Conservation (phyloP, 2,329 filamentous ascomycete species). For the Hansfordia pulvinata region DNA sequence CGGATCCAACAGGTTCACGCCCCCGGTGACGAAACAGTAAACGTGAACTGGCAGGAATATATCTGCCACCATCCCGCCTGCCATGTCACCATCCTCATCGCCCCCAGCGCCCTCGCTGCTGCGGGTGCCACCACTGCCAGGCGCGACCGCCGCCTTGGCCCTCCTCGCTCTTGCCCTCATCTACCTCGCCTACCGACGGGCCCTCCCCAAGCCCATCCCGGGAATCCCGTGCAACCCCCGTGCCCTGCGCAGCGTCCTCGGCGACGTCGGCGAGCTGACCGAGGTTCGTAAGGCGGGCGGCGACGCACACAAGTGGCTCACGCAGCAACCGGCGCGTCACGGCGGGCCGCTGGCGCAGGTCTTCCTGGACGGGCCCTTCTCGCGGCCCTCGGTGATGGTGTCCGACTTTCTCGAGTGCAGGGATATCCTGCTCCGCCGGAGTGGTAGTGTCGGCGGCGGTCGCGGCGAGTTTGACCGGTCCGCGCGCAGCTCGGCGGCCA, state of each 20-base stretch:
- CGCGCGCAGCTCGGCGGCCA: slow-evolving; percentile 7
- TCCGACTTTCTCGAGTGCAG: slow-evolving; percentile 16
- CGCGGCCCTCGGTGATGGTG: slow-evolving; percentile 16
- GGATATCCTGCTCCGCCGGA: slow-evolving; percentile 17
- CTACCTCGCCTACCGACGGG: slow-evolving; percentile 10
- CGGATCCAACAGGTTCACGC: too few relatives aligned
- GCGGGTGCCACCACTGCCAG: too few relatives aligned
- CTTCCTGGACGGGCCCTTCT: slow-evolving; percentile 18
- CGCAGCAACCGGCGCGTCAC: slow-evolving; percentile 4
- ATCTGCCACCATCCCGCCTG: too few relatives aligned
- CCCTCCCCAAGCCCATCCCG: slow-evolving; percentile 6
- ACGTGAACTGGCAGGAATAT: too few relatives aligned
- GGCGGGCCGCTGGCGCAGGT: slow-evolving; percentile 15
- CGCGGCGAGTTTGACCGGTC: slow-evolving; percentile 18
- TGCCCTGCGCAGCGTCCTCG: slow-evolving; percentile 3
- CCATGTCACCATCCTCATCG: too few relatives aligned
- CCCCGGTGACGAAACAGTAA: too few relatives aligned
- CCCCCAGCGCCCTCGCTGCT: too few relatives aligned
- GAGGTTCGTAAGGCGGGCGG: slow-evolving; percentile 4
- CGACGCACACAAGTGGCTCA: slow-evolving; percentile 3
- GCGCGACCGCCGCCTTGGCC: not conserved
- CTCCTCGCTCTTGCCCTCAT: slow-evolving; percentile 3
- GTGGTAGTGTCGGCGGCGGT: too few relatives aligned
- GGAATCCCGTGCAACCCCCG: slow-evolving; percentile 7
- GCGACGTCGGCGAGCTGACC: slow-evolving; percentile 3